These are phyloP conservation scores for Daldinia sp. DNA, from an alignment of 2,329 filamentous ascomycete genomes.

Conservation along the genomic window DNA sequence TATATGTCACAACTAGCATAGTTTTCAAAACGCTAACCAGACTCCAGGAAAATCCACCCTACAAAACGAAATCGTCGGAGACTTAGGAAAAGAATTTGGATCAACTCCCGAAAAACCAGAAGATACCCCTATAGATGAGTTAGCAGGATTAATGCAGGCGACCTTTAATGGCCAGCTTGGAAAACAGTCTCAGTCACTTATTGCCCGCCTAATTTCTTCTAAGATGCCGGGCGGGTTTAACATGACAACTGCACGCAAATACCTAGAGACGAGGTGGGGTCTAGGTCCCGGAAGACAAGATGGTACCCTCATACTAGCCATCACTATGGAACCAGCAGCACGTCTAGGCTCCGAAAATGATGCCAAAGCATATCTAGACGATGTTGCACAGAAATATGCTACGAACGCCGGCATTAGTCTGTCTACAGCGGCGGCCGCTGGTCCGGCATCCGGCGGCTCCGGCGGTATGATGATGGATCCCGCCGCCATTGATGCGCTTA, in stretches of 20 bases:
- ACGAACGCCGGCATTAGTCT: conserved; percentile 82
- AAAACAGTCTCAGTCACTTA: conserved; percentile 92
- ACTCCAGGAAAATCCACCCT: conserved; percentile 90
- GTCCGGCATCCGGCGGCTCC: conserved; percentile 71
- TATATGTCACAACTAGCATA: conserved; percentile 30
- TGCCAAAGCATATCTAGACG: conserved; percentile 91
- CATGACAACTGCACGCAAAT: conserved; percentile 94
- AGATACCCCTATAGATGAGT: conserved; percentile 94
- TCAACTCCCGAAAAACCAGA: conserved; percentile 98
- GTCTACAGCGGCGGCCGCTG: conserved; percentile 77
- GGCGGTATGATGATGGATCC: conserved; percentile 99
- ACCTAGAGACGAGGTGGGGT: conserved; percentile 93
- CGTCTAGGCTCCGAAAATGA: conserved; percentile 90
- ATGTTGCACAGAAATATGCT: conserved; percentile 89
- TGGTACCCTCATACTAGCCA: conserved; percentile 83
- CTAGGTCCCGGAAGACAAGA: conserved; percentile 88
- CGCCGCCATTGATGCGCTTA: conserved; percentile 93
- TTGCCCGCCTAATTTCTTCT: conserved; percentile 94
- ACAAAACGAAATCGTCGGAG: conserved; percentile 97
- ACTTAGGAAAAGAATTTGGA: conserved; percentile 97
- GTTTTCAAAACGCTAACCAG: conserved; percentile 23
- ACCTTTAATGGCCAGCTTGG: conserved; percentile 99
- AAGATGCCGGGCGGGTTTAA: conserved; percentile 99
- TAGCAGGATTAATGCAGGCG: conserved; percentile 93
- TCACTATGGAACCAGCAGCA: conserved; percentile 90